Percentiles rank a stretch among this genome's conserved stretches.
These are phyloP conservation scores for Starmera quercuum DNA, from an alignment of 805 yeast species.

Conservation along the genomic window DNA sequence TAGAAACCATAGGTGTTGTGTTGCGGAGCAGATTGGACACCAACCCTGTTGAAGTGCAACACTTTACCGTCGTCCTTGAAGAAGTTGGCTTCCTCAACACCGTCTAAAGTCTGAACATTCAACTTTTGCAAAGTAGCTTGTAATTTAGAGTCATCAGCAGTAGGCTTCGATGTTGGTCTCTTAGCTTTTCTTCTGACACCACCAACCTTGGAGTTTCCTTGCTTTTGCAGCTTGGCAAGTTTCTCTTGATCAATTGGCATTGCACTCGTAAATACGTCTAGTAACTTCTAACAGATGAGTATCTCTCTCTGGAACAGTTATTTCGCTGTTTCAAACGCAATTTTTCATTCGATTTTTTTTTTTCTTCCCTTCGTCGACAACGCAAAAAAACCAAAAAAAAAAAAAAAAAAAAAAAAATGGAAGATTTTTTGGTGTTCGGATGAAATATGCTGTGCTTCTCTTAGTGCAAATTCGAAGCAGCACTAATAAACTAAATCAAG, in stretches of 20 bases:
- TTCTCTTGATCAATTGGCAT: slow-evolving; percentile 94
- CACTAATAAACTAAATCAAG: no score
- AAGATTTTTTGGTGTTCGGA: no score
- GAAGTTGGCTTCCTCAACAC: slow-evolving; percentile 95
- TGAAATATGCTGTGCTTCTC: no score
- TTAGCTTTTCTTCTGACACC: slow-evolving; percentile 88
- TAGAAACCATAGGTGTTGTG: slow-evolving; percentile 91
- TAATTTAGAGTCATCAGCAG: slow-evolving; percentile 86
- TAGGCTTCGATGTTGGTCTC: slow-evolving; percentile 57
- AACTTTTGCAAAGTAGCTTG: slow-evolving; percentile 84
- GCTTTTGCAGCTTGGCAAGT: slow-evolving; percentile 85
- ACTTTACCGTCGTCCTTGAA: slow-evolving; percentile 96
- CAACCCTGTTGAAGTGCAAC: slow-evolving; percentile 92
- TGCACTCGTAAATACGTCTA: no score
- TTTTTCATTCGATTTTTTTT: no score
- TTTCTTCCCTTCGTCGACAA: no score
- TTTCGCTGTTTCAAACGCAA: no score
- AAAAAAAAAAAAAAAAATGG: no score
- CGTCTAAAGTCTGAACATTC: slow-evolving; percentile 81
- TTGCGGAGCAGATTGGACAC: slow-evolving; percentile 88
- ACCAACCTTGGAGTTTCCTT: slow-evolving; percentile 77
- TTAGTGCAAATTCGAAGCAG: no score
- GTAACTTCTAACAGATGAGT: no score
- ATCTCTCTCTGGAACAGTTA: no score
- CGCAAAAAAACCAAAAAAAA: no score